A percentile compares a stretch with the other conserved stretches of the same genome.
These are phyloP conservation scores for Claviceps quebecensis DNA, from an alignment of 2,329 filamentous ascomycete genomes.

Conservation along the genomic window DNA sequence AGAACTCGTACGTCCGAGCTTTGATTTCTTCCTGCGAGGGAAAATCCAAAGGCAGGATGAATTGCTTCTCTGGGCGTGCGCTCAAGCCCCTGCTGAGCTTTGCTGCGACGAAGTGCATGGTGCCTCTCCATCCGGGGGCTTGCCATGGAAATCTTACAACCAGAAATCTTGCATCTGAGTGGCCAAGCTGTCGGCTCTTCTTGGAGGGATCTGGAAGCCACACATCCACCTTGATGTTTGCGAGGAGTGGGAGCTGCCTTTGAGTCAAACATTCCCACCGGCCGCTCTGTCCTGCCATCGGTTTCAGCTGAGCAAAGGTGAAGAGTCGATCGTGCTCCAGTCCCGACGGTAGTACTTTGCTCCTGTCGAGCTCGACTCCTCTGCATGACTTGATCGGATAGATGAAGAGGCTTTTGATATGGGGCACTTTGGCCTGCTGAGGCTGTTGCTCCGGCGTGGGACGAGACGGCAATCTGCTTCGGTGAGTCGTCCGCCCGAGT, in stretches of 20 bases:
- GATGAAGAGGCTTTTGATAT: slow-evolving; percentile 53
- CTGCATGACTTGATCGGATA: slow-evolving; percentile 76
- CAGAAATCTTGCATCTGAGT: slow-evolving; percentile 43
- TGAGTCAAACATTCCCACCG: slow-evolving; percentile 61
- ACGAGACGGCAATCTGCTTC: slow-evolving; percentile 23
- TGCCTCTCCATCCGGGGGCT: slow-evolving; percentile 33
- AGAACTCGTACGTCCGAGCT: slow-evolving; percentile 42
- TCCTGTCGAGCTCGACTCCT: slow-evolving; percentile 56
- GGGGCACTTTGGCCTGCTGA: slow-evolving; percentile 10
- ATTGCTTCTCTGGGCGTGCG: slow-evolving; percentile 45
- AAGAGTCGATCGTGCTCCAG: slow-evolving; percentile 73
- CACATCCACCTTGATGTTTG: slow-evolving; percentile 51
- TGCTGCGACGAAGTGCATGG: slow-evolving; percentile 30
- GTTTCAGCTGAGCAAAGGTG: slow-evolving; percentile 53
- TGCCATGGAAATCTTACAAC: slow-evolving; percentile 53
- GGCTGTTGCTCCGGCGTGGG: slow-evolving; percentile 10
- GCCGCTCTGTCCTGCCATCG: slow-evolving; percentile 7
- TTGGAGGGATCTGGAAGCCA: slow-evolving; percentile 55
- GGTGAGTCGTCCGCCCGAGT: slow-evolving; percentile 26
- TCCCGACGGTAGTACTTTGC: slow-evolving; percentile 52
- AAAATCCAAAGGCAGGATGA: slow-evolving; percentile 51
- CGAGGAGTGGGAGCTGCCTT: slow-evolving; percentile 54
- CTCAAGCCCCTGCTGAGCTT: slow-evolving; percentile 35
- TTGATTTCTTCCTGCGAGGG: slow-evolving; percentile 44
- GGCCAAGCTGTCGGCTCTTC: slow-evolving; percentile 34